Base-by-base conservation (phyloP, 2,329 filamentous ascomycete genomes). In the Ceratocystis eucalypticola region DNA sequence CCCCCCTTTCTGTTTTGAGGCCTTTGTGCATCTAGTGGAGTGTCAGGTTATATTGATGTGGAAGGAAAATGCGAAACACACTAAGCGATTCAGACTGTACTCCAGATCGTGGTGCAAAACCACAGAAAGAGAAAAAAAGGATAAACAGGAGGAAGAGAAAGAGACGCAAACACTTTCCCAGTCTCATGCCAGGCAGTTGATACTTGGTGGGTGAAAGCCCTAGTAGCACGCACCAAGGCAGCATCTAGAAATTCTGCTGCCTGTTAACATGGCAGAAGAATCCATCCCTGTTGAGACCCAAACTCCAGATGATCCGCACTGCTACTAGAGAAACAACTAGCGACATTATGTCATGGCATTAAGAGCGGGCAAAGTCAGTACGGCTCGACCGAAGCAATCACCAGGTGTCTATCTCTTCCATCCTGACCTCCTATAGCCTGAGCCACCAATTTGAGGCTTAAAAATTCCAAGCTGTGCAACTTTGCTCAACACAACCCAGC, bases 61-160 rank as follows among this genome's bases (percentile, higher is more conserved):
- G 30, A 33, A 59, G 55, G 33, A 37, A 5, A 59, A 33, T 59
- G 12, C 28, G 25, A 59, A 59, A 33, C 55, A 37, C 28, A 37
- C 25, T 59, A 37, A 37, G 55, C 55, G 55, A 59, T 30, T 59
- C 55, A 59, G 25, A 30, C 28, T 59, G 55, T 59, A n/a, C 25
- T 37, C 55, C 17, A 20, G 8, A n/a, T 59, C 17, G 55, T 37
- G 30, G 37, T 33, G 55, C 33, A n/a, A 33, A 37, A 37, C 37
- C 37, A 41, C 37, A 41, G 5, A 17, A 33, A n/a, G 3, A 20
- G 37, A 59, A 25, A 25, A 59, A 37, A 37, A 33, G 55, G 25
- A 28, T 59, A 59, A 25, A 59, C 55, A 59, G 55, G 33, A 59
- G 4, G 17, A 37, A 30, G 17, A 33, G 37, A 37, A 53, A 22